A percentile compares a stretch with the other conserved stretches of the same genome.
These are phyloP conservation scores for Phytophthora rubi DNA, from an alignment of 352 stramenopile species.

Conservation along the genomic window DNA sequence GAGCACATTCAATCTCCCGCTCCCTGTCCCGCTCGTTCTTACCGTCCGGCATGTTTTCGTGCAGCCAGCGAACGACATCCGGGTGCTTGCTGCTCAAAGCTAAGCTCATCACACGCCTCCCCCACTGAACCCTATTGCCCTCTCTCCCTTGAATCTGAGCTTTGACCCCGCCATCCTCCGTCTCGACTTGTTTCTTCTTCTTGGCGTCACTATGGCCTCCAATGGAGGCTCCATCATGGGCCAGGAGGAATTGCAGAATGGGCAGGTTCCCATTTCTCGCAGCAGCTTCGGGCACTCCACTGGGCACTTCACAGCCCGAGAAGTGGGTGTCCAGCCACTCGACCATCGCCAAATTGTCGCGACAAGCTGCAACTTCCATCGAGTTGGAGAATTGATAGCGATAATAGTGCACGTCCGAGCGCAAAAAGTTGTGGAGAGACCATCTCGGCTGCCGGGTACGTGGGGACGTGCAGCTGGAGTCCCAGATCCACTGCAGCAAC, in stretches of 20 bases:
- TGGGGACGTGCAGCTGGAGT: neutral
- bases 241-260: neutral
- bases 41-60: neutral
- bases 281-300: neutral
- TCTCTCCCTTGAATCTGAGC: neutral
- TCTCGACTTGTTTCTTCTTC: constrained; percentile 13
- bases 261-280: neutral
- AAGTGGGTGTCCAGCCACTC: neutral
- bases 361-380: neutral
- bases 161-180: neutral
- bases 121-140: constrained; percentile 6
- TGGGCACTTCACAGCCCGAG: neutral
- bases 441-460: neutral
- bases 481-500: constrained; percentile 1
- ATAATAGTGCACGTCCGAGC: neutral
- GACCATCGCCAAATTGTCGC: neutral
- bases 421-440: neutral
- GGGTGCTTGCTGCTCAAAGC: neutral
- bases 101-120: neutral
- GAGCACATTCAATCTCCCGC: neutral
- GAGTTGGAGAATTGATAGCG: neutral
- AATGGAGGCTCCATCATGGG: neutral
- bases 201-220: no score
- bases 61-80: neutral
- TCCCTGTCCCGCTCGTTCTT: neutral